Conservation (phyloP, 2,329 filamentous ascomycete species). For the Volutella citrinella region DNA sequence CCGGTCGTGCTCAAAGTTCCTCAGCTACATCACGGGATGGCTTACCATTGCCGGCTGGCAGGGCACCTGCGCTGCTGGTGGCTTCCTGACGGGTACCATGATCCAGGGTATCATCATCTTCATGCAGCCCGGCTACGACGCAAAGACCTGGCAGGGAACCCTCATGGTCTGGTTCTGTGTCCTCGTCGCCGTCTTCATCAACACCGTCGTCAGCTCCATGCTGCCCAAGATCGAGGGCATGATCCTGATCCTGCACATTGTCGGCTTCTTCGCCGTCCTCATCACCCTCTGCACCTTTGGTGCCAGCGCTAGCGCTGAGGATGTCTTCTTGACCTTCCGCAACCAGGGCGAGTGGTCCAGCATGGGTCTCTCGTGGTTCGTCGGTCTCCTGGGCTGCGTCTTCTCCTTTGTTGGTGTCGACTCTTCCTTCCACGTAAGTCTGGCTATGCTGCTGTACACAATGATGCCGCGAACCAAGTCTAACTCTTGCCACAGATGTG, state of each 20-base stretch:
- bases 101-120: constrained; percentile 22
- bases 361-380: constrained; percentile 21
- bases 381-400: constrained; percentile 19
- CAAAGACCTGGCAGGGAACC: constrained; percentile 25
- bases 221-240: constrained; percentile 39
- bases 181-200: constrained; percentile 39
- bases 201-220: constrained; percentile 27
- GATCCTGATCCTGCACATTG: constrained; percentile 40
- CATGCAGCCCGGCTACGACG: constrained; percentile 14
- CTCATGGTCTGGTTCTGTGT: constrained; percentile 36
- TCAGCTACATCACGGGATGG: constrained; percentile 26
- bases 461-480: too few species aligned
- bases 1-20: constrained; percentile 26
- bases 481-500: too few species aligned
- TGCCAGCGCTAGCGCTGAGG: constrained; percentile 19
- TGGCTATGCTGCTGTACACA: too few species aligned
- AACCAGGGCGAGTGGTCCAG: constrained; percentile 19
- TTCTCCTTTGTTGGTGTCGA: constrained; percentile 23
- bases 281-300: constrained; percentile 32
- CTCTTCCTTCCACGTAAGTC: constrained; percentile 21
- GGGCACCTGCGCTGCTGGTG: constrained; percentile 20
- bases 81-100: constrained; percentile 23
- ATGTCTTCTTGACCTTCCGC: constrained; percentile 28
- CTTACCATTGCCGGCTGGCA: constrained; percentile 25
- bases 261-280: constrained; percentile 43